Base-by-base conservation (phyloP, 2,329 filamentous ascomycete species). In the Monosporascus sp. region DNA sequence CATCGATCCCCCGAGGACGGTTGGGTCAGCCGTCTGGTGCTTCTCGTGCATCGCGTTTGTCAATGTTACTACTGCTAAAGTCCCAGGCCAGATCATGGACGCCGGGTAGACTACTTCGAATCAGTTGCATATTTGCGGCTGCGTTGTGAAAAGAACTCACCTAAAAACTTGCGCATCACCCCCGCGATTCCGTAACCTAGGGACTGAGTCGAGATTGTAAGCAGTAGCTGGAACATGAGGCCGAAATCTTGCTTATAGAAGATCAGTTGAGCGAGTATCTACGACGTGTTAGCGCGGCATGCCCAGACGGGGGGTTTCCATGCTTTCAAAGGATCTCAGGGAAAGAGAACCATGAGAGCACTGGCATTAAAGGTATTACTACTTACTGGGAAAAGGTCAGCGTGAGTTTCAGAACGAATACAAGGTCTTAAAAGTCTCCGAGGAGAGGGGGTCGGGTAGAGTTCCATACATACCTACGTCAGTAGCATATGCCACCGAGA, bases 11-110 rank as follows among this genome's bases (percentile, higher is more conserved):
- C 87, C 87, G 11, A 83, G 61, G 18, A 83, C 68, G 2, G 67
- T 78, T 39, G 69, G 80, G 65, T 80, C 80, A 2, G 70, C 71
- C 15, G 70, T 62, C 17, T 79, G 72, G 37, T 78, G 77, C 25
- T 70, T 70, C 57, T 90, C 87, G 63, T 91, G 87, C 74, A 91
- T 85, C 55, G 86, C 85, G 60, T 86, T 85, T 74, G 90, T 86
- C 37, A 90, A 70, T 1, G 85, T 81, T 7, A 86, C 80, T 5
- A 81, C 80, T 50, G 87, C 85, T 24, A 90, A 73, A 49, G 82
- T 87, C 2, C 75, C 77, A 0, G 87, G 87, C 86, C 87, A 90
- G 54, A 90, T 88, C 84, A 90, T 88, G 9, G 86, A 81, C 0
- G 85, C 83, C 3, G 82, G 82, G 59, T 84, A 83, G 11, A 83